Evolutionary conservation across 2,329 filamentous ascomycete species (phyloP).

Genomic region (Pleoardoris graminearum): DNA sequence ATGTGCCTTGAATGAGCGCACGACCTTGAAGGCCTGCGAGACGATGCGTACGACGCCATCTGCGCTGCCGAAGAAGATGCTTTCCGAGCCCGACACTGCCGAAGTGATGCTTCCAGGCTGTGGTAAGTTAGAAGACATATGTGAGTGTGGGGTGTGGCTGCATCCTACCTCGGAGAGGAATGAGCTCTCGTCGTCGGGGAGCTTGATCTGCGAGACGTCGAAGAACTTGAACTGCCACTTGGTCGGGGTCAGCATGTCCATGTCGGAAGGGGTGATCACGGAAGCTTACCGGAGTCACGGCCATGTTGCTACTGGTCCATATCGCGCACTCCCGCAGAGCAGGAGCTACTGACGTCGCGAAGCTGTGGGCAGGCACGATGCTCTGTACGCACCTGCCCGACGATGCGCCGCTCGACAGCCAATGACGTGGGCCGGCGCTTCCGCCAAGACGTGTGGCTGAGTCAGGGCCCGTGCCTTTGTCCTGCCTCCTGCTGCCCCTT

Average conservation of each 20-base stretch:
- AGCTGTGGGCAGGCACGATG: constrained; percentile 24
- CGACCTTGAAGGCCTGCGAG: constrained; percentile 82
- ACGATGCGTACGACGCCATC: constrained; percentile 88
- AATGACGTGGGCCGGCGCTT: constrained; percentile 8
- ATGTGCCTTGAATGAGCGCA: constrained; percentile 85
- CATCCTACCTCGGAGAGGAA: constrained; percentile 74
- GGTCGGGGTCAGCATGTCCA: constrained; percentile 27
- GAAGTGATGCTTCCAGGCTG: constrained; percentile 71
- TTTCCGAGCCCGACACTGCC: constrained; percentile 84
- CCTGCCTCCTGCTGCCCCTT: constrained; percentile 18
- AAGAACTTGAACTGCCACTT: constrained; percentile 99
- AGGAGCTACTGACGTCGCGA: constrained; percentile 27
- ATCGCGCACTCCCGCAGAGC: constrained; percentile 16
- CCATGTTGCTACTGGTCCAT: constrained; percentile 44
- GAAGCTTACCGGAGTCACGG: constrained; percentile 46
- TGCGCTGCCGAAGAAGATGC: constrained; percentile 82
- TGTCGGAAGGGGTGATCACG: background rate
- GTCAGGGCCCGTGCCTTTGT: constrained; percentile 15
- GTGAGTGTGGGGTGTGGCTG: constrained; percentile 6
- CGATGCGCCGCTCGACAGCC: background rate
- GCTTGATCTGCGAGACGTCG: constrained; percentile 82
- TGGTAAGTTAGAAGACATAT: constrained; percentile 30
- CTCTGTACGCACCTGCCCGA: constrained; percentile 2
- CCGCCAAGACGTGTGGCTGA: constrained; percentile 11
- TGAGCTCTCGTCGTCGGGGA: constrained; percentile 76